Conservation (phyloP, 257 asterid species). For the Gynochthodes officinalis region DNA sequence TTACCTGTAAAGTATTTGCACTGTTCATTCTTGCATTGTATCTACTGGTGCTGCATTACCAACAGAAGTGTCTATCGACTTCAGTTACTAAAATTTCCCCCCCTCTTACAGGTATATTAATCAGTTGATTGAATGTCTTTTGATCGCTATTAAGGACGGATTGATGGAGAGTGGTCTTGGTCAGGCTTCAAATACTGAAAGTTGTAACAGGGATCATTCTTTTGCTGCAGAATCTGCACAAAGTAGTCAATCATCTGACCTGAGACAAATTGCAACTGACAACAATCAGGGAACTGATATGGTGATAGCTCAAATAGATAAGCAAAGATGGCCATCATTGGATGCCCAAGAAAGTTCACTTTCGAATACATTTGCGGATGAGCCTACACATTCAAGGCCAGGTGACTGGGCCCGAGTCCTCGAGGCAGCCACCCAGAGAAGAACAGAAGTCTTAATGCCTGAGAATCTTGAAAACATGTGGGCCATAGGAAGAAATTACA, state of each 20-base stretch:
- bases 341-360: conserved; percentile 35
- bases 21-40: conserved; percentile 6
- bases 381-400: conserved; percentile 42
- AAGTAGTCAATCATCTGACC: conserved; percentile 41
- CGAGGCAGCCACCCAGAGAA: conserved; percentile 96
- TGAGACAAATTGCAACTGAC: conserved; percentile 31
- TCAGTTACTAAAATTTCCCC: neutral
- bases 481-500: conserved; percentile 94
- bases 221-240: conserved; percentile 36
- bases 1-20: neutral
- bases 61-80: conserved; percentile 17
- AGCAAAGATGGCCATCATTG: conserved; percentile 35
- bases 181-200: conserved; percentile 39
- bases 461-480: conserved; percentile 99
- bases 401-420: conserved; percentile 89
- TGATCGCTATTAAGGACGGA: conserved; percentile 60
- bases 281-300: conserved; percentile 37
- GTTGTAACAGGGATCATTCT: conserved; percentile 33
- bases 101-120: conserved; percentile 66
- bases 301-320: conserved; percentile 36
- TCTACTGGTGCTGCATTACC: conserved; percentile 14
- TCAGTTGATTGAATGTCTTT: conserved; percentile 80
- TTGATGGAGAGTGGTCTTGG: conserved; percentile 35
- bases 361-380: conserved; percentile 42
- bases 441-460: conserved; percentile 97